Evolutionary conservation across 352 stramenopile species (phyloP).

Genomic region (Globisporangium emineosum): DNA sequence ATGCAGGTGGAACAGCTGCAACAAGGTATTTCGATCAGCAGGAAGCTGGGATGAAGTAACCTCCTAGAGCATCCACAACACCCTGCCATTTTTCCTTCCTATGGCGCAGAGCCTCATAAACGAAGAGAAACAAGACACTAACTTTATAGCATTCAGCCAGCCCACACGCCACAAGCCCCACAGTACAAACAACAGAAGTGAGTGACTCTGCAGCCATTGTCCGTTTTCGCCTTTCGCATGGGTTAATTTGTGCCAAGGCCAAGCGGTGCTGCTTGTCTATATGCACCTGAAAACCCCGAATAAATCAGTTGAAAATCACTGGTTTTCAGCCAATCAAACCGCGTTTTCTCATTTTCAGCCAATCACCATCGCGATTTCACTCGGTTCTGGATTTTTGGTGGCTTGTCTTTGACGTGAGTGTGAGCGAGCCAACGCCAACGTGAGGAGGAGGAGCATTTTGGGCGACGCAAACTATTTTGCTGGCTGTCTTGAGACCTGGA

Average conservation of each 20-base stretch:
- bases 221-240: background rate
- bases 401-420: constrained; percentile 12
- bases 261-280: constrained; percentile 2
- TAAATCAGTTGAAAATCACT: background rate
- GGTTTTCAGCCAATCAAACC: constrained; percentile 6
- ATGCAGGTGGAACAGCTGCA: constrained; percentile 48
- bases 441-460: constrained; percentile 4
- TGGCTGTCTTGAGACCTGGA: background rate
- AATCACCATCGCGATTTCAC: background rate
- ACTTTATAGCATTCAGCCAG: constrained; percentile 1
- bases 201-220: background rate
- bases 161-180: background rate
- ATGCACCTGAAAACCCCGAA: background rate
- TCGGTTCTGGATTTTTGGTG: background rate
- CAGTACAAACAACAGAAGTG: background rate
- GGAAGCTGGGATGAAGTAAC: constrained; percentile 29
- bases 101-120: background rate
- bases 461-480: constrained; percentile 3
- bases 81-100: background rate
- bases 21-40: constrained; percentile 52
- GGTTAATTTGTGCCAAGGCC: background rate
- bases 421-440: constrained; percentile 5
- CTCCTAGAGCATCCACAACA: background rate
- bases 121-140: constrained; percentile 3
- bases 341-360: background rate